phyloP scores from a whole-genome alignment of 768 basidiomycete species.

The Rhodotorula taiwanensis region DNA sequence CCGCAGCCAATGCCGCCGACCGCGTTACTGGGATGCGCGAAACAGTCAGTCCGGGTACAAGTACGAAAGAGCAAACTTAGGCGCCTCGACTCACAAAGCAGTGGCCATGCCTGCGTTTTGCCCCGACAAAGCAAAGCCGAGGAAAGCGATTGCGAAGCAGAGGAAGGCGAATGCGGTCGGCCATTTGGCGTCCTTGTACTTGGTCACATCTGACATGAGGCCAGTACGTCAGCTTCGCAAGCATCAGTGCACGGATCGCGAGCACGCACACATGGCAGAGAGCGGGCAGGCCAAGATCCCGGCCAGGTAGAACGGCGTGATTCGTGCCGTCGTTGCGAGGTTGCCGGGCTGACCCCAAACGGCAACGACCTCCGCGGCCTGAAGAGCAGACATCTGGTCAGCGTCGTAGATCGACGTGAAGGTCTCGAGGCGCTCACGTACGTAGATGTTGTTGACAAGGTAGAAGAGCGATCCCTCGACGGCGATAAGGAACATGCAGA shows the following conservation, averaged over 20 bases:
- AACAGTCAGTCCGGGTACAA: neutral
- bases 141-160: constrained; percentile 1
- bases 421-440: too few species aligned
- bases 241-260: too few species aligned
- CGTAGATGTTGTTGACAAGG: too few species aligned
- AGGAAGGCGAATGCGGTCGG: constrained; percentile 4
- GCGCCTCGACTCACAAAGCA: neutral
- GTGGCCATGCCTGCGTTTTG: neutral
- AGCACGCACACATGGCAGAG: neutral
- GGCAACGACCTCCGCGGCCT: neutral
- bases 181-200: constrained; percentile 17
- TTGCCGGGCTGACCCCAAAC: constrained; percentile 9
- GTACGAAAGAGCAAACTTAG: neutral
- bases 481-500: too few species aligned
- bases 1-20: constrained; percentile 15
- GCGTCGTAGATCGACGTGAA: too few species aligned
- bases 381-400: too few species aligned
- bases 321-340: constrained; percentile 2
- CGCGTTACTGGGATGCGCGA: neutral
- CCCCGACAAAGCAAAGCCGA: neutral
- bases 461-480: too few species aligned
- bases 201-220: constrained; percentile 8
- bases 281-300: neutral
- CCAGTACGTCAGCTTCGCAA: too few species aligned
- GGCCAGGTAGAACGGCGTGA: constrained; percentile 3